Evolutionary conservation across 2,329 filamentous ascomycete genomes (phyloP).

Genomic region (Epichloe scottii): DNA sequence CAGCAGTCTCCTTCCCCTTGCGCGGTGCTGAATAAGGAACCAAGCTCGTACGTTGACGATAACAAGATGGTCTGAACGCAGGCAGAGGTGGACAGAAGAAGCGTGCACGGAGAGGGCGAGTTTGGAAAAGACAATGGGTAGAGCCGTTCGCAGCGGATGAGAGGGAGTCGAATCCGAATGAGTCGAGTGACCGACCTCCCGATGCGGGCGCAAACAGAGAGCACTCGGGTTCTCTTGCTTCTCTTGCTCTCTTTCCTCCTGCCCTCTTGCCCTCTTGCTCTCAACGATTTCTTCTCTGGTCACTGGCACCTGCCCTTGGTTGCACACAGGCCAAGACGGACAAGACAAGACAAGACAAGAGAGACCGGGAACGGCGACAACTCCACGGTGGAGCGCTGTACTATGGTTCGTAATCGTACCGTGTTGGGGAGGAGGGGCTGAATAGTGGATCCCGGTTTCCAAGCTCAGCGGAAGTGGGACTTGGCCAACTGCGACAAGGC

Average conservation of each 20-base stretch:
- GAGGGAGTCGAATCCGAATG: background rate
- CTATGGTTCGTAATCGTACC: constrained; percentile 1
- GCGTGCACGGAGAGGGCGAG: background rate
- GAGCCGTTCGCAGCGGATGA: too few relatives aligned
- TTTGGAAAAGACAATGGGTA: too few relatives aligned
- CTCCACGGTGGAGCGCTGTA: constrained; percentile 2
- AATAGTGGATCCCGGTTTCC: constrained; percentile 3
- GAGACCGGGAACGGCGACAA: constrained; percentile 6
- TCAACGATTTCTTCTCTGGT: background rate
- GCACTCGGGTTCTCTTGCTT: background rate
- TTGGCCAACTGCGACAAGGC: background rate
- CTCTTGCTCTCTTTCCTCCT: background rate
- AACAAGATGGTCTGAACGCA: background rate
- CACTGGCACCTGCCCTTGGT: background rate
- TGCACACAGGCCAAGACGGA: background rate
- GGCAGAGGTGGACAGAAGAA: background rate
- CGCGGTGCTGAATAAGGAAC: too few relatives aligned
- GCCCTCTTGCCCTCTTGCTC: too few relatives aligned
- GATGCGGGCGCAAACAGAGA: background rate
- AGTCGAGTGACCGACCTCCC: background rate
- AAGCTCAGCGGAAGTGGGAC: constrained; percentile 5
- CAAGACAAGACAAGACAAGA: background rate
- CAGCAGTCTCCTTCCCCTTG: too few relatives aligned
- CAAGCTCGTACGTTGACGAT: background rate
- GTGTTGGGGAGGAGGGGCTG: constrained; percentile 3